Base-by-base conservation (phyloP, 257 asterid species). In the Capsicum pubescens region DNA sequence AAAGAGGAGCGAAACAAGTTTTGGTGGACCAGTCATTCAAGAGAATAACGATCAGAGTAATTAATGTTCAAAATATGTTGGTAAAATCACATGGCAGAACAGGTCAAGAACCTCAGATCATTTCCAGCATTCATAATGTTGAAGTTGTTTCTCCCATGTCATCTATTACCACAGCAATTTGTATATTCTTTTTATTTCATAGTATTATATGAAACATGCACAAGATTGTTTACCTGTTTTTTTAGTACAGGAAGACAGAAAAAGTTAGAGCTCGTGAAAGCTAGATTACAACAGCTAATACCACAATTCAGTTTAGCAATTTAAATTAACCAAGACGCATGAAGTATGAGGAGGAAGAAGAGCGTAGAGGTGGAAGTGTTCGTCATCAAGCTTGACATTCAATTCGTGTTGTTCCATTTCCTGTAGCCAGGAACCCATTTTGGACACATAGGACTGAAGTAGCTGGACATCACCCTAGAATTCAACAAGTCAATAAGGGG, bases 21-120 rank as follows among this genome's bases (percentile, higher is more conserved):
- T 50, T 19, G 26, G 26, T 12, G 17, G 80, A 46, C 78, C 81
- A 69, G 26, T 50, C 60, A 32, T 48, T 67, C 52, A 80, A 52
- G 79, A 79, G 82, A 60, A 44, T n/a, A 83, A 76, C 61, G 80
- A 68, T 36, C 46, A 36, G 39, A 36, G 39, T 8, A 79, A 54
- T 32, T 15, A 80, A 48, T 21, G 59, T 79, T 66, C 83, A 67
- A 44, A 81, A 14, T 64, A 64, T 6, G 17, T 54, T 35, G 60
- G 11, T 79, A 36, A 79, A 42, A 44, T 19, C 80, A 44, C 63
- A 70, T 17, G 82, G 36, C 16, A 81, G 58, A 59, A 19, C 14
- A n/a, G 46, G 56, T 42, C 78, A 44, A 59, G 72, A 4, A 10
- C 19, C 36, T n/a, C 42, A 10, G 39, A 35, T 39, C 44, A 39